These are phyloP conservation scores for Musa beccarii DNA, from an alignment of 176 grass and related monocot species.

Conservation along the genomic window DNA sequence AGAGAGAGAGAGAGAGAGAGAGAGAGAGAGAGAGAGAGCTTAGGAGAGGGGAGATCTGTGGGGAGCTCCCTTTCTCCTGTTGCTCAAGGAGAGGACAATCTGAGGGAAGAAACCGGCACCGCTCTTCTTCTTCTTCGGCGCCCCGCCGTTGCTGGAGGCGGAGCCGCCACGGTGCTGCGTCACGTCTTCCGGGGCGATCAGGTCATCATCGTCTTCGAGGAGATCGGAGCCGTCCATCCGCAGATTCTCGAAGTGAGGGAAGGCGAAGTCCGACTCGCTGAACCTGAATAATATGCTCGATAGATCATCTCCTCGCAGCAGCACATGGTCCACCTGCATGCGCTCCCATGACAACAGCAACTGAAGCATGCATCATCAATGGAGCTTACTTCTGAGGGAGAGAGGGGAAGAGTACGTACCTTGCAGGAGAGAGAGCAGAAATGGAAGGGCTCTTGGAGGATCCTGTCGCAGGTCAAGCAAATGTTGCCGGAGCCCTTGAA, in stretches of 20 bases:
- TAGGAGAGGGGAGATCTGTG: constrained; percentile 2
- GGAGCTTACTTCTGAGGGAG: no score
- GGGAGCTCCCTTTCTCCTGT: constrained; percentile 12
- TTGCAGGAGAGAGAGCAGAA: constrained; percentile 1
- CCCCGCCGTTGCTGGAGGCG: background rate
- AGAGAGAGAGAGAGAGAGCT: background rate
- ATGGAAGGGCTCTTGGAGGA: constrained; percentile 3
- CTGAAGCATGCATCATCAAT: no score
- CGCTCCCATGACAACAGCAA: no score
- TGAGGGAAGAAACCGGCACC: background rate
- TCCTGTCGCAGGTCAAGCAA: background rate
- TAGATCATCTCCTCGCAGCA: background rate
- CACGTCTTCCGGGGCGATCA: background rate
- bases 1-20: background rate
- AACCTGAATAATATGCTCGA: background rate
- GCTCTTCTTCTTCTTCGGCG: background rate
- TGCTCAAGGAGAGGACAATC: constrained; percentile 2
- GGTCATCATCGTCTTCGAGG: background rate
- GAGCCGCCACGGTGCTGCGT: background rate
- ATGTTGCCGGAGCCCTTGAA: constrained; percentile 1
- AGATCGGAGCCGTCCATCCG: background rate
- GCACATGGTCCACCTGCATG: constrained; percentile 3
- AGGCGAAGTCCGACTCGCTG: background rate
- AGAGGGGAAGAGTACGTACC: background rate
- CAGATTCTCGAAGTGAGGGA: background rate